These are phyloP conservation scores for Trapa bicornis DNA, from an alignment of 345 rosid species.

Conservation along the genomic window DNA sequence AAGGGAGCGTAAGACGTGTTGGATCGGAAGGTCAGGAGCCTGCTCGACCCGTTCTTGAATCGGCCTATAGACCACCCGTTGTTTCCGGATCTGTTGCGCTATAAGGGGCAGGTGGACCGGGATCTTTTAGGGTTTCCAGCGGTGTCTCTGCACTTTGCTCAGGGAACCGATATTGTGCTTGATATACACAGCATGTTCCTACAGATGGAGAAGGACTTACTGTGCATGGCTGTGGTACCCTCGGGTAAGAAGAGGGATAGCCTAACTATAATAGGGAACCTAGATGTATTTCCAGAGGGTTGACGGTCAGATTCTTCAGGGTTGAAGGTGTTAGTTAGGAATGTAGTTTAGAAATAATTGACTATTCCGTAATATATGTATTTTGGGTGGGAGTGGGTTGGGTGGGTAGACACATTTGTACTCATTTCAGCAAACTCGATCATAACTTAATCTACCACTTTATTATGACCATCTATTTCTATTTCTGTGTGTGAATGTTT, in stretches of 20 bases:
- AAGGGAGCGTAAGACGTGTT: slow-evolving; percentile 3
- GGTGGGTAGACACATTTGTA: too few relatives aligned
- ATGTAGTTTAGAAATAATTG: too few relatives aligned
- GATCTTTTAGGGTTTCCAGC: slow-evolving; percentile 31
- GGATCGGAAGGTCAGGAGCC: background rate
- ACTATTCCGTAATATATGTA: too few relatives aligned
- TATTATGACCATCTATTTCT: too few relatives aligned
- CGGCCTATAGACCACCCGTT: background rate
- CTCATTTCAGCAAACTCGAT: too few relatives aligned
- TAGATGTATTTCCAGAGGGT: slow-evolving; percentile 27
- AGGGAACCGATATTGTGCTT: slow-evolving; percentile 26
- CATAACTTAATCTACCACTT: too few relatives aligned
- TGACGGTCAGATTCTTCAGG: slow-evolving; percentile 24
- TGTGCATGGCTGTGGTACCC: slow-evolving; percentile 31
- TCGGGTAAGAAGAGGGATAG: background rate
- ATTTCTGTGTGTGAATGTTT: too few relatives aligned
- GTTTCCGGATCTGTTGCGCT: slow-evolving; percentile 17
- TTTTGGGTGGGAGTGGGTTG: too few relatives aligned
- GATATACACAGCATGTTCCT: slow-evolving; percentile 30
- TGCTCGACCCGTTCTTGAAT: background rate
- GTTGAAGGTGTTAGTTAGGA: background rate
- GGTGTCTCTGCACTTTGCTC: slow-evolving; percentile 28
- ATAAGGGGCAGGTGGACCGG: slow-evolving; percentile 15
- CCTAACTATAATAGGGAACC: slow-evolving; percentile 23
- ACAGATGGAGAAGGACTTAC: slow-evolving; percentile 11